Conservation (phyloP, 805 yeast genomes). For the Starmerella potacharoeniae region DNA sequence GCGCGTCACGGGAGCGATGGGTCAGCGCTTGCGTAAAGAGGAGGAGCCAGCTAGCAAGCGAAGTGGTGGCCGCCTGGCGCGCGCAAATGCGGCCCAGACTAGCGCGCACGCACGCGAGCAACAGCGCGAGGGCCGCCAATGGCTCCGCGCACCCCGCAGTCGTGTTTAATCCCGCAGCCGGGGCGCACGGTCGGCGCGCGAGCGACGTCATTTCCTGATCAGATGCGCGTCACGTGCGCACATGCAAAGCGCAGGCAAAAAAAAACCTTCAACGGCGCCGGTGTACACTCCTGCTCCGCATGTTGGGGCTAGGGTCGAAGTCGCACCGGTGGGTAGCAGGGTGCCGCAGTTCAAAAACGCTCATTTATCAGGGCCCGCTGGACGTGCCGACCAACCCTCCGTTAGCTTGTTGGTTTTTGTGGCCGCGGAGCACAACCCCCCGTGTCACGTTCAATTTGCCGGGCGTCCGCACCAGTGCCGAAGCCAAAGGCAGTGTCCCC, state of each 20-base stretch:
- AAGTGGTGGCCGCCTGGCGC: too few species aligned
- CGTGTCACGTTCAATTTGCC: neutral
- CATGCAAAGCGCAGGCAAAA: neutral
- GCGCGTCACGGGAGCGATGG: neutral
- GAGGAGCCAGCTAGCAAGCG: neutral
- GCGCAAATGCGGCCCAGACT: too few species aligned
- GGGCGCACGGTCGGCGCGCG: too few species aligned
- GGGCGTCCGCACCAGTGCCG: neutral
- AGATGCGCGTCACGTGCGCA: neutral
- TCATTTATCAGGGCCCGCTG: neutral
- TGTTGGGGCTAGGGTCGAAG: neutral
- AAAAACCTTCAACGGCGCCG: slow-evolving; percentile 2
- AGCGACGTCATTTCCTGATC: neutral
- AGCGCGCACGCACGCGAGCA: too few species aligned
- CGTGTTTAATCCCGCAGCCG: too few species aligned
- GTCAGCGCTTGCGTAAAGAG: neutral
- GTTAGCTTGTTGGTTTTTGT: neutral
- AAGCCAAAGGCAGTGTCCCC: neutral
- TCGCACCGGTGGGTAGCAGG: slow-evolving; percentile 5
- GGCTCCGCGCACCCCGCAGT: too few species aligned
- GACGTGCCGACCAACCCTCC: neutral
- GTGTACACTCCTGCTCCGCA: slow-evolving; percentile 1
- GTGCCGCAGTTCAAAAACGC: neutral
- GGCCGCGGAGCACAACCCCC: neutral
- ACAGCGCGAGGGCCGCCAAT: too few species aligned